Base-by-base conservation (phyloP, 2,329 filamentous ascomycete genomes). In the Hyphodiscus sp. region DNA sequence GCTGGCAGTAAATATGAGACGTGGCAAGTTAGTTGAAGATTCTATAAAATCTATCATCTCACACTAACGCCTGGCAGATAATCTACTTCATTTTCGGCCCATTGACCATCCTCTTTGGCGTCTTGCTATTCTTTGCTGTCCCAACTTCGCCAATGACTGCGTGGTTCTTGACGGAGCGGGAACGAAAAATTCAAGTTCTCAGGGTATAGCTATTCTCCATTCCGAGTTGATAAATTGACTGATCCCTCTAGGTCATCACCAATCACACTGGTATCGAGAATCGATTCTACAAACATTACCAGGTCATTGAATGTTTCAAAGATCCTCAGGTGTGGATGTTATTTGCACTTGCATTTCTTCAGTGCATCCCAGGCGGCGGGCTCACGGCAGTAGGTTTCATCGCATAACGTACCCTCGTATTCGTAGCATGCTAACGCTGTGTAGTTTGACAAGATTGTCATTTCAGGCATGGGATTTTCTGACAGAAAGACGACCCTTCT, bases 81-180 rank as follows among this genome's bases (percentile, higher is more conserved):
- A 45, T 61, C 5, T 64, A 60, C 16, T 18, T 63, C 2, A 57
- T 63, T 23, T 57, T 54, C 42, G 65, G 64, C 16, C 44, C 55
- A n/a, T 47, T 58, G 58, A 65, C 10, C 33, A 53, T 15, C 62
- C 66, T 50, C 58, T 69, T 15, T 33, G 67, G 30, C 0, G n/a
- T 73, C 2, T 47, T 71, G 2, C 75, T 77, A 58, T 67, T 70
- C 47, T 75, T 70, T 62, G 51, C 74, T 51, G 65, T 80, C n/a
- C 77, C 78, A 0, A 75, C 78, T 62, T 73, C 70, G 2, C 75
- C 74, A 0, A 73, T 78, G 61, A 66, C 69, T 47, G 74, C 76
- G n/a, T 42, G 46, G 38, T 53, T 49, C 13, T 26, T 53, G n/a
- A 49, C 23, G 20, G 23, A 23, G 9, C 46, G 51, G 15, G 51